phyloP scores from a whole-genome alignment of 2,329 filamentous ascomycete species.

The Aspergillus aculeatus region DNA sequence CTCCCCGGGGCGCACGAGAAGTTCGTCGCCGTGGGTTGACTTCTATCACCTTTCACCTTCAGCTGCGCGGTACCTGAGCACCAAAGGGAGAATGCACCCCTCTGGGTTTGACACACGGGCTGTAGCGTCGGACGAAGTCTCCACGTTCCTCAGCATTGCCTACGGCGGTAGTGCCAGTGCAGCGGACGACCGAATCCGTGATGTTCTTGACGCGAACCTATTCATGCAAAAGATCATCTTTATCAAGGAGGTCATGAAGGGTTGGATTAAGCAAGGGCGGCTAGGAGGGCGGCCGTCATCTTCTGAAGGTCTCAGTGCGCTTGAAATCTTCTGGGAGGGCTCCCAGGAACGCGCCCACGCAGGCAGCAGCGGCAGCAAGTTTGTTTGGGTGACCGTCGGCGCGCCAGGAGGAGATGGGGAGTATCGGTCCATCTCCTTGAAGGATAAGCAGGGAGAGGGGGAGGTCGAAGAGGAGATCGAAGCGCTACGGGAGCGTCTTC shows the following conservation, averaged over 20 bases:
- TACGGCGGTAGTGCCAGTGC: constrained; percentile 35
- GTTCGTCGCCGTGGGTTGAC: constrained; percentile 45
- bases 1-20: constrained; percentile 40
- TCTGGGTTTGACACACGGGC: constrained; percentile 45
- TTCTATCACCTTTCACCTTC: constrained; percentile 50
- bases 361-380: constrained; percentile 49
- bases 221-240: constrained; percentile 46
- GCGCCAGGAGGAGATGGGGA: constrained; percentile 48
- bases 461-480: constrained; percentile 31
- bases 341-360: constrained; percentile 39
- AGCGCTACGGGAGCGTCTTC: constrained; percentile 29
- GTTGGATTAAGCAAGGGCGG: constrained; percentile 40
- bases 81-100: constrained; percentile 44
- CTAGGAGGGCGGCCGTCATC: constrained; percentile 35
- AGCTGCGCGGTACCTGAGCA: constrained; percentile 44
- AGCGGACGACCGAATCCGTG: constrained; percentile 38
- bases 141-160: constrained; percentile 42
- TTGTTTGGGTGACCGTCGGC: constrained; percentile 53
- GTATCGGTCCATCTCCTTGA: constrained; percentile 41
- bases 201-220: constrained; percentile 46
- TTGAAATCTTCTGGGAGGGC: constrained; percentile 44
- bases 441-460: constrained; percentile 23
- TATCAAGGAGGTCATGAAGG: constrained; percentile 41
- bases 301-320: constrained; percentile 8
- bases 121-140: constrained; percentile 42